Evolutionary conservation across 345 rosid species (phyloP).

Genomic region (thale cress (Arabidopsis thaliana)): DNA sequence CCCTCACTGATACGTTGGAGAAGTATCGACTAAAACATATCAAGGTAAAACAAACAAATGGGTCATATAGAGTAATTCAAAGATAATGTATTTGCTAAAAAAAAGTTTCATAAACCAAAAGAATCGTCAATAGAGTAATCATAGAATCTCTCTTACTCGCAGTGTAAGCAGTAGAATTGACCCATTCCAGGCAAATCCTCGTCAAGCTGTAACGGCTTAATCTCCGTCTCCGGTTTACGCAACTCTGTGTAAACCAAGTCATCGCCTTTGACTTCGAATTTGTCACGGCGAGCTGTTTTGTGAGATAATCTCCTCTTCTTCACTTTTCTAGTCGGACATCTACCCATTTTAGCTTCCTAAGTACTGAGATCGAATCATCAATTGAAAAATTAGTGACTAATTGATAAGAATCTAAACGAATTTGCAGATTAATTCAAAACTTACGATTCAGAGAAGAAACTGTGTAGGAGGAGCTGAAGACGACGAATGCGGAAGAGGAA

Average conservation of each 20-base stretch:
- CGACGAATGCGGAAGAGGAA: slow-evolving; percentile 35
- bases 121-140: neutral
- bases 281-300: slow-evolving; percentile 85
- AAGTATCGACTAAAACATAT: slow-evolving; percentile 75
- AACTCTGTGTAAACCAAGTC: slow-evolving; percentile 83
- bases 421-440: neutral
- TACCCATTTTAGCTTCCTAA: slow-evolving; percentile 55
- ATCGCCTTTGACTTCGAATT: slow-evolving; percentile 83
- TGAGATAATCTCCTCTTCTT: slow-evolving; percentile 96
- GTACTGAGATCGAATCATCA: slow-evolving; percentile 11
- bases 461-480: slow-evolving; percentile 13
- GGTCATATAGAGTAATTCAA: neutral
- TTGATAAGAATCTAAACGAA: neutral
- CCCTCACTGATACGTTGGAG: slow-evolving; percentile 61
- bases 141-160: slow-evolving; percentile 65
- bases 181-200: slow-evolving; percentile 99
- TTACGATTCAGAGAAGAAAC: slow-evolving; percentile 36
- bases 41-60: neutral
- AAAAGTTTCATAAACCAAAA: neutral
- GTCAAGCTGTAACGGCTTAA: slow-evolving; percentile 62
- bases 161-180: slow-evolving; percentile 89
- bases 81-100: neutral
- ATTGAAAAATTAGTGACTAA: neutral
- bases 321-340: slow-evolving; percentile 82
- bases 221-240: slow-evolving; percentile 66